Conservation (phyloP, 2,329 filamentous ascomycete species). For the Didymella sp. region DNA sequence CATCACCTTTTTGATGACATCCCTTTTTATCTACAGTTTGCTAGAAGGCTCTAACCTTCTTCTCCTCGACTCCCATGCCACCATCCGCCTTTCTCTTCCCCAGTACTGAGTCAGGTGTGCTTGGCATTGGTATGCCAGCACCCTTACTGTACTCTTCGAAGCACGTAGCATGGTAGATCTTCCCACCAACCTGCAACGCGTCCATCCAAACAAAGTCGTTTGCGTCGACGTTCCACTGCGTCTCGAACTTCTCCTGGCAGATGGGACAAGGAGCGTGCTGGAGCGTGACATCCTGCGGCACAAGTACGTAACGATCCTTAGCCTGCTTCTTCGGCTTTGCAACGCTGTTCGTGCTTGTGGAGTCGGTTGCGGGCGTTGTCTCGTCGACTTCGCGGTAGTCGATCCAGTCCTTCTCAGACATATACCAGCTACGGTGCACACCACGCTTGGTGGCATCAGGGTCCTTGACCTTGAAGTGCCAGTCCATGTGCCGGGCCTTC, state of each 20-base stretch:
- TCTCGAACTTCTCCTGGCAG: constrained; percentile 94
- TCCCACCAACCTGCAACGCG: constrained; percentile 75
- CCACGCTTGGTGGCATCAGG: constrained; percentile 84
- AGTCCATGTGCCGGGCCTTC: constrained; percentile 94
- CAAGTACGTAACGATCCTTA: constrained; percentile 75
- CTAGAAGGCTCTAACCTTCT: constrained; percentile 42
- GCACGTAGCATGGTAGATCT: constrained; percentile 90
- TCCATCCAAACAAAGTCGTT: constrained; percentile 99
- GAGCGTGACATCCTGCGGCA: constrained; percentile 77
- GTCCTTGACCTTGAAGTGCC: constrained; percentile 96
- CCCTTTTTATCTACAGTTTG: not conserved
- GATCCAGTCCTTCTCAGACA: constrained; percentile 95
- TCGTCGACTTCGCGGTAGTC: constrained; percentile 82
- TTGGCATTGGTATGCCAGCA: constrained; percentile 39
- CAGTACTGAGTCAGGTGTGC: constrained; percentile 48
- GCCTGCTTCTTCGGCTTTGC: constrained; percentile 60
- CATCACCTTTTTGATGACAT: constrained; percentile 1
- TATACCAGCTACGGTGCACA: constrained; percentile 93
- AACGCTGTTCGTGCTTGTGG: constrained; percentile 45
- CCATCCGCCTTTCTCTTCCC: constrained; percentile 48
- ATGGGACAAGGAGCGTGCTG: constrained; percentile 86
- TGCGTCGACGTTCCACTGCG: constrained; percentile 87
- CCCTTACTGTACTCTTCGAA: constrained; percentile 68
- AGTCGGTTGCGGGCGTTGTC: constrained; percentile 47
- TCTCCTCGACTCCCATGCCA: constrained; percentile 34